Evolutionary conservation across 495 filamentous ascomycete species (phyloP), one percentile per base, ranked within the genome.

Genomic region (Neurospora sp.): DNA sequence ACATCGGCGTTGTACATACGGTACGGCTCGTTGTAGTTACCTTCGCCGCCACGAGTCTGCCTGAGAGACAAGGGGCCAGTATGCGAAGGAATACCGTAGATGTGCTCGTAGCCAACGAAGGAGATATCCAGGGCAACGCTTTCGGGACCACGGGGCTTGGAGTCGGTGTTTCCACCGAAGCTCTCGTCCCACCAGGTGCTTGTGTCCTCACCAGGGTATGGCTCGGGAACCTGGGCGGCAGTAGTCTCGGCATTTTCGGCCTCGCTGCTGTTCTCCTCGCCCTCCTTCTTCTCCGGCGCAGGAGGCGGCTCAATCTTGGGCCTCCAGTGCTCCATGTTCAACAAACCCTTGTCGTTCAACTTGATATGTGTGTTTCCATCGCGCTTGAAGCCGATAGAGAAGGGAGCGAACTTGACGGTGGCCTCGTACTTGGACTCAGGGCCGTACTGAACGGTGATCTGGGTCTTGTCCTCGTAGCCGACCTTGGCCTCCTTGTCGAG

Each of bases 251-350:
- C 74, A 81, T 0, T 78, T 48, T 40, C 53, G 14, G 27, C 8
- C 14, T 66, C 53, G 53, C 53, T 66, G 53, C 53, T 69, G n/a
- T 71, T 74, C 40, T 71, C 74, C 69, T 88, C 86, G 41, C 87
- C 87, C 66, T 83, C 85, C 74, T 87, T 84, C 75, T 85, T 85
- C 75, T 85, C 84, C 22, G 85, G 82, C 69, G 81, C 84, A 12
- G 85, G 82, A 31, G 82, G 76, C 77, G 88, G 86, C 69, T 97
- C 95, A 8, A 92, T 83, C 87, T 97, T 98, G 8, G 91, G 87
- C 73, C 96, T 87, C 96, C 96, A 99, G 79, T 98, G 96, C 80
- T 99, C 96, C 77, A 98, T 79, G 75, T 97, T 98, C 81, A 98
- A 77, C 72, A 96, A 81, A 7, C 94, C 95, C 16, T 91, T 89